phyloP scores from a whole-genome alignment of 1,284 basidiomycete species.

The Puccinia horiana region DNA sequence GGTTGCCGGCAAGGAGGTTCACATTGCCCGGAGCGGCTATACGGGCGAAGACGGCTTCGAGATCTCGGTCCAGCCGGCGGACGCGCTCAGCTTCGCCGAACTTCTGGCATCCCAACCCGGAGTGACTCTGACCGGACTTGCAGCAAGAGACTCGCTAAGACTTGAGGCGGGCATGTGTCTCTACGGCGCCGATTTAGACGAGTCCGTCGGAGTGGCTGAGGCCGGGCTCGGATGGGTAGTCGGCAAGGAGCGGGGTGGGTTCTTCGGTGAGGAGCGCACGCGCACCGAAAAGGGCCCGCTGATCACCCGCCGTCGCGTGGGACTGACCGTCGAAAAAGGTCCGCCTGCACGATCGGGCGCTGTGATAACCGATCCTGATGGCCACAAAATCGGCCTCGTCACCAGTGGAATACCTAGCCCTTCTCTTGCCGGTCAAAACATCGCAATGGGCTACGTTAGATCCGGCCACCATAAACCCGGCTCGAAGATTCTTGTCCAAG shows the following conservation, averaged over 20 bases:
- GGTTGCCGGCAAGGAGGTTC: slow-evolving; percentile 63
- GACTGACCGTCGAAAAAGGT: slow-evolving; percentile 74
- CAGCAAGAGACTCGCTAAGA: slow-evolving; percentile 86
- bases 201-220: slow-evolving; percentile 78
- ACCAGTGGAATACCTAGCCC: slow-evolving; percentile 97
- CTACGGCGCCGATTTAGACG: slow-evolving; percentile 91
- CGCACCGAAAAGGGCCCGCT: slow-evolving; percentile 74
- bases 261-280: slow-evolving; percentile 82
- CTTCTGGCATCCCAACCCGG: slow-evolving; percentile 68
- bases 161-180: slow-evolving; percentile 98
- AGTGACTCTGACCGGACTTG: slow-evolving; percentile 84
- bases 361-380: slow-evolving; percentile 45
- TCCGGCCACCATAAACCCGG: slow-evolving; percentile 85
- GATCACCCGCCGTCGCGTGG: slow-evolving; percentile 75
- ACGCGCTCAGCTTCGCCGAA: slow-evolving; percentile 72
- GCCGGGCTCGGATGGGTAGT: slow-evolving; percentile 91
- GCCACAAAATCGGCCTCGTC: slow-evolving; percentile 65
- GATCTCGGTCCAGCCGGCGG: slow-evolving; percentile 84
- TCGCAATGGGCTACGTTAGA: slow-evolving; percentile 89
- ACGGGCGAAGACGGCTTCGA: slow-evolving; percentile 99
- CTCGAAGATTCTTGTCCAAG: slow-evolving; percentile 75
- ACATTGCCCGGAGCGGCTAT: slow-evolving; percentile 94
- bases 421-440: slow-evolving; percentile 76
- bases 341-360: slow-evolving; percentile 73
- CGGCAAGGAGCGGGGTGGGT: slow-evolving; percentile 68